Percentiles rank a stretch among this genome's conserved stretches.
Conservation (phyloP, 2,329 filamentous ascomycete genomes). For the Aspergillus proliferans region DNA sequence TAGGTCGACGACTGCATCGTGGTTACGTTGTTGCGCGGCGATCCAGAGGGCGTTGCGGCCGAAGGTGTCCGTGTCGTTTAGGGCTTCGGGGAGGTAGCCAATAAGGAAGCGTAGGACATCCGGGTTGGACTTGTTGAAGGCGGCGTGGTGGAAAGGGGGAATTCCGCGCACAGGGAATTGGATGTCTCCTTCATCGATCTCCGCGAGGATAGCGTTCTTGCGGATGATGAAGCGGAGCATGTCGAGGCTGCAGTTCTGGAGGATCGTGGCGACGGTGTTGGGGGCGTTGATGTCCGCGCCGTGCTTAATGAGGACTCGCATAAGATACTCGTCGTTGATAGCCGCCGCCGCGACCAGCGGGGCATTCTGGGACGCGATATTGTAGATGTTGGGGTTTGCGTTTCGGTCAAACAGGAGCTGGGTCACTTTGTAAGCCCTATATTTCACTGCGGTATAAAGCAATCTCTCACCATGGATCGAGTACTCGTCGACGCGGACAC, state of each 20-base stretch:
- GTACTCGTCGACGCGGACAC: no score
- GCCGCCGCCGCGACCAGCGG: background rate
- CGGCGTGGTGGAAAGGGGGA: background rate
- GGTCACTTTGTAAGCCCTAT: no score
- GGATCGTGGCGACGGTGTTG: background rate
- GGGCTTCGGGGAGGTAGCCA: background rate
- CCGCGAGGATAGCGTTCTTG: no score
- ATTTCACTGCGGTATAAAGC: no score
- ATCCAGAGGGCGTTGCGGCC: conserved; percentile 4
- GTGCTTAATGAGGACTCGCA: background rate
- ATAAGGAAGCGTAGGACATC: background rate
- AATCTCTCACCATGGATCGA: no score
- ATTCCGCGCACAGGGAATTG: no score
- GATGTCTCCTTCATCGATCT: no score
- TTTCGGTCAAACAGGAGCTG: no score
- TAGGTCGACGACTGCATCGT: background rate
- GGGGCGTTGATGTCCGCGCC: background rate
- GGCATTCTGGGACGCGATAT: background rate
- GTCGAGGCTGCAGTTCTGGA: background rate
- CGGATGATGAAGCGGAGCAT: background rate
- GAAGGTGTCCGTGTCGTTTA: background rate
- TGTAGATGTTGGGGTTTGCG: no score
- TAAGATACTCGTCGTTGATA: background rate
- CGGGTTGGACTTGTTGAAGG: background rate
- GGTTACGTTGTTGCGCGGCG: background rate